Evolutionary conservation across 805 yeast species (phyloP).

Genomic region (Zygosaccharomyces lentus): DNA sequence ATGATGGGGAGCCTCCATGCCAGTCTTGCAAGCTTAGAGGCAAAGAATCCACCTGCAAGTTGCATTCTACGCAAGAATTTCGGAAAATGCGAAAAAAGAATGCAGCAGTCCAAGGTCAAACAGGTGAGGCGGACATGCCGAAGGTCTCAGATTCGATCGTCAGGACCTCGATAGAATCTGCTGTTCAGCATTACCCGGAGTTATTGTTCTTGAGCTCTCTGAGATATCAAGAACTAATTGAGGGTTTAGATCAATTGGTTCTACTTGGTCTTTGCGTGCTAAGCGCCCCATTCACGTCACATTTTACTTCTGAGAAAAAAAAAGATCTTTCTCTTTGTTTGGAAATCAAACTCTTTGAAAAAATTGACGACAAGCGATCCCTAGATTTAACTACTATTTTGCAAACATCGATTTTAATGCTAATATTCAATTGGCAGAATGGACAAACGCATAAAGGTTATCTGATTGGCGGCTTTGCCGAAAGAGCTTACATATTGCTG

Average conservation of each 20-base stretch:
- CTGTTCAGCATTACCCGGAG: conserved; percentile 2
- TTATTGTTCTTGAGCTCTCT: conserved; percentile 2
- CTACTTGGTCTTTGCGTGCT: not conserved
- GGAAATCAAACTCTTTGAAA: not conserved
- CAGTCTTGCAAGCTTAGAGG: not conserved
- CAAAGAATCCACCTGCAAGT: conserved; percentile 1
- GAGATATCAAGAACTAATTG: not conserved
- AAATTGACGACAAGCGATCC: not conserved
- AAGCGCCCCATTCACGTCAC: conserved; percentile 2
- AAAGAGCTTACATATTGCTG: conserved; percentile 1
- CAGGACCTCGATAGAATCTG: not conserved
- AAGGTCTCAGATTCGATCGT: not conserved
- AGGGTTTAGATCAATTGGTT: not conserved
- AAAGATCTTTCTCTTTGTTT: not conserved
- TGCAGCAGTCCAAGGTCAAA: not conserved
- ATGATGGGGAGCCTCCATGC: conserved; percentile 1
- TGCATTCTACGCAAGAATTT: conserved; percentile 3
- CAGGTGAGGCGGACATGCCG: not conserved
- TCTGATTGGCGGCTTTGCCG: conserved; percentile 5
- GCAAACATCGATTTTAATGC: not conserved
- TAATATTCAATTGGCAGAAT: conserved; percentile 5
- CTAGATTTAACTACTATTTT: not conserved
- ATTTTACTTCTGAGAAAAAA: not conserved
- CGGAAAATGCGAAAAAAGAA: not conserved
- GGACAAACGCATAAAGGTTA: conserved; percentile 3